These are phyloP conservation scores for Pleurozium schreberi DNA, from an alignment of 225 moss, liverwort and hornwort species.

Conservation along the genomic window DNA sequence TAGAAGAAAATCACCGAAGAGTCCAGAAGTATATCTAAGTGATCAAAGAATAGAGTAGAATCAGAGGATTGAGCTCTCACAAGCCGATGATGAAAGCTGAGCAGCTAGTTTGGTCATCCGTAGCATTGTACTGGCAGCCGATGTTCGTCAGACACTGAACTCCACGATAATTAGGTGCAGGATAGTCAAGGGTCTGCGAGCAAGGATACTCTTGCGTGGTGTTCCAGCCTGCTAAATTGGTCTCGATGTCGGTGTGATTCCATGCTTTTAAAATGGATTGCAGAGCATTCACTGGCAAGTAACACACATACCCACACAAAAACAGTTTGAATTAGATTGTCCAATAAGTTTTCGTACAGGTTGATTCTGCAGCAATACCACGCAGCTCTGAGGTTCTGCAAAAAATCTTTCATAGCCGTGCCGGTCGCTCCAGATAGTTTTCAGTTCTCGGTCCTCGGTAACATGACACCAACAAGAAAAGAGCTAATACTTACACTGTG, in stretches of 20 bases:
- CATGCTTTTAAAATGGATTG: background rate
- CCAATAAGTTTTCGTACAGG: background rate
- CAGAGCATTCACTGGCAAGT: background rate
- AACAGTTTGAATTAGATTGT: background rate
- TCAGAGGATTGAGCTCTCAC: background rate
- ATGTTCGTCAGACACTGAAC: background rate
- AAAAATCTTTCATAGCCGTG: background rate
- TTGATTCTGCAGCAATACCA: background rate
- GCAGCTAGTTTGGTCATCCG: background rate
- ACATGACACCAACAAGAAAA: background rate
- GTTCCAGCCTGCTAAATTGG: background rate
- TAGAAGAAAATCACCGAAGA: background rate
- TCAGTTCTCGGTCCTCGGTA: background rate
- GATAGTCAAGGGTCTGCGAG: fast-evolving
- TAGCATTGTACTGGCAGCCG: background rate
- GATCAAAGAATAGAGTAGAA: background rate
- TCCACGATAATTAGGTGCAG: background rate
- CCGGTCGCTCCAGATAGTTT: background rate
- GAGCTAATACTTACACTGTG: background rate
- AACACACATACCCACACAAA: background rate
- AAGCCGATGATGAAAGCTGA: background rate
- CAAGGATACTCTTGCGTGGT: background rate
- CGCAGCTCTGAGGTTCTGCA: background rate
- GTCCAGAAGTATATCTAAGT: background rate
- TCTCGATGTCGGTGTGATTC: background rate